Conservation (phyloP, 2,329 filamentous ascomycete genomes). For the Ophiostoma triangulosporum region DNA sequence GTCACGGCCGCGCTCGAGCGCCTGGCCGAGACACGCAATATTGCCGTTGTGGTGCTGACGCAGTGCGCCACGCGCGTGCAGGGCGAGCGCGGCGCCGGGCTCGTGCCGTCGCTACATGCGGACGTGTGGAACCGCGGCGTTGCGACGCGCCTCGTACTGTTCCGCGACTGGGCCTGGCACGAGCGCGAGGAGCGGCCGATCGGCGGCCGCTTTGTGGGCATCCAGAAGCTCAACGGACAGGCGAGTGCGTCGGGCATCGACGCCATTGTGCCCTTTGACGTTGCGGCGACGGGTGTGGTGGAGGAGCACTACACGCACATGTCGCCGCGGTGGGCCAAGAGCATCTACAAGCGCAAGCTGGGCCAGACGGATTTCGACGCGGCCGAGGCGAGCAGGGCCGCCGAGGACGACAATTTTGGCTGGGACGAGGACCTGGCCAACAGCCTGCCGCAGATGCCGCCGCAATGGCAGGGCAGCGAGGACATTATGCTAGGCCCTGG, state of each 20-base stretch:
- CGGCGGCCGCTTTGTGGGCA: slow-evolving; percentile 44
- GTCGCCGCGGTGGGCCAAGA: slow-evolving; percentile 15
- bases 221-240: slow-evolving; percentile 52
- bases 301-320: slow-evolving; percentile 29
- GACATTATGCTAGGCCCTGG: slow-evolving; percentile 38
- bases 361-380: slow-evolving; percentile 45
- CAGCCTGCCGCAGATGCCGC: slow-evolving; percentile 44
- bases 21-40: slow-evolving; percentile 57
- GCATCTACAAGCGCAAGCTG: slow-evolving; percentile 50
- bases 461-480: slow-evolving; percentile 55
- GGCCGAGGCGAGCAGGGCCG: slow-evolving; percentile 28
- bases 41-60: slow-evolving; percentile 62
- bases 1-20: slow-evolving; percentile 61
- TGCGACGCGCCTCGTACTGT: slow-evolving; percentile 60
- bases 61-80: slow-evolving; percentile 76
- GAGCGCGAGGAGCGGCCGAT: slow-evolving; percentile 23
- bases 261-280: slow-evolving; percentile 34
- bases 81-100: slow-evolving; percentile 45
- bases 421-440: slow-evolving; percentile 39
- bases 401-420: slow-evolving; percentile 55
- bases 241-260: slow-evolving; percentile 26
- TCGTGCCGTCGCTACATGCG: slow-evolving; percentile 64
- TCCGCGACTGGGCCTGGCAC: slow-evolving; percentile 58
- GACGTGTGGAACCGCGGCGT: slow-evolving; percentile 70
- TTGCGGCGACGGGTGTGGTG: slow-evolving; percentile 27